phyloP scores from a whole-genome alignment of 2,329 filamentous ascomycete genomes.

The Beauveria australis region DNA sequence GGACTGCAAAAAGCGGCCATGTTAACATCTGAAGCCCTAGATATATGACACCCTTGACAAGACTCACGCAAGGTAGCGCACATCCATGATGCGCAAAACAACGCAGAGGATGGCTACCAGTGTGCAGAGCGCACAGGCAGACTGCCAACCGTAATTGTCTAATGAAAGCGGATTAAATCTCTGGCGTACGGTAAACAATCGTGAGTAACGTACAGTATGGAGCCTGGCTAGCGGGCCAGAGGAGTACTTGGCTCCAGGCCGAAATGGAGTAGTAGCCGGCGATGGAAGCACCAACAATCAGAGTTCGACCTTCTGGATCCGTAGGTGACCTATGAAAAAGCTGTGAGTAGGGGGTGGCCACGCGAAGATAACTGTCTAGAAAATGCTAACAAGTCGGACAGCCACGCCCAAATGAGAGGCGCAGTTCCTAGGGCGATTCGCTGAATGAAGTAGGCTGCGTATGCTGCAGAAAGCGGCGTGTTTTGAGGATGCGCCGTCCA shows the following conservation, averaged over 20 bases:
- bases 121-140: constrained; percentile 33
- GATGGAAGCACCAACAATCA: constrained; percentile 41
- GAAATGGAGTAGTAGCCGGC: constrained; percentile 42
- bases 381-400: constrained; percentile 33
- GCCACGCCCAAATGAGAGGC: constrained; percentile 43
- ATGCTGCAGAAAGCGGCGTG: constrained; percentile 37
- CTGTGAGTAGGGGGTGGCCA: neutral
- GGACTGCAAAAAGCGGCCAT: neutral
- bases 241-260: constrained; percentile 42
- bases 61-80: constrained; percentile 15
- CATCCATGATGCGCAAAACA: constrained; percentile 34
- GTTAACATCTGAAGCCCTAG: neutral
- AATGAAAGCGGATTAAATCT: neutral
- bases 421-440: constrained; percentile 40
- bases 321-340: neutral
- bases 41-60: neutral
- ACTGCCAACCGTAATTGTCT: constrained; percentile 41
- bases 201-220: constrained; percentile 33
- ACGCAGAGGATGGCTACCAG: constrained; percentile 38
- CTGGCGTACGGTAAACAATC: too few relatives aligned
- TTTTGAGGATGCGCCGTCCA: constrained; percentile 38
- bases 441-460: constrained; percentile 43
- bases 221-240: constrained; percentile 43
- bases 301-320: constrained; percentile 11
- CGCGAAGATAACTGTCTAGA: rapidly evolving